Conservation (phyloP, 768 basidiomycete species). For the Coprinopsis cinerea region DNA sequence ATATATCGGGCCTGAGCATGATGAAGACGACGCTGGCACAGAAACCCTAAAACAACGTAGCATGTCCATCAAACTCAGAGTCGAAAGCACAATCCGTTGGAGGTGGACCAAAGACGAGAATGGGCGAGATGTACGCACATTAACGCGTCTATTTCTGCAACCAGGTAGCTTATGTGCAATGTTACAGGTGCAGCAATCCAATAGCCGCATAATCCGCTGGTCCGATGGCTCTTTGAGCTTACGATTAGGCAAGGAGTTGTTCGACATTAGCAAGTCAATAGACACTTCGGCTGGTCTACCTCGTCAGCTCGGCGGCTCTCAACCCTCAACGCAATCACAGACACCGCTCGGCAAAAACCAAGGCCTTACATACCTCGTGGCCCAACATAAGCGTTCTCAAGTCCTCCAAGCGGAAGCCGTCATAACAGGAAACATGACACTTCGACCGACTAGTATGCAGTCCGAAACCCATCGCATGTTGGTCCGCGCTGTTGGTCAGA, state of each 20-base stretch:
- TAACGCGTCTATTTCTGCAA: constrained; percentile 1
- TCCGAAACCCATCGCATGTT: constrained; percentile 86
- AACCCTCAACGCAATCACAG: constrained; percentile 27
- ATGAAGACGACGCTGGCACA: constrained; percentile 51
- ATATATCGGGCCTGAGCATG: constrained; percentile 78
- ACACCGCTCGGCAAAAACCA: constrained; percentile 44
- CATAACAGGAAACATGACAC: constrained; percentile 75
- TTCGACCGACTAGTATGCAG: constrained; percentile 87
- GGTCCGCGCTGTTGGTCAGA: constrained; percentile 80
- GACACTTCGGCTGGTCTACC: constrained; percentile 69
- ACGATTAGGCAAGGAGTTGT: constrained; percentile 88
- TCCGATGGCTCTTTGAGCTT: constrained; percentile 91
- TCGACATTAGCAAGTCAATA: constrained; percentile 78
- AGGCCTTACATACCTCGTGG: constrained; percentile 84
- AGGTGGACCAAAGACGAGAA: constrained; percentile 78
- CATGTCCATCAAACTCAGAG: constrained; percentile 80
- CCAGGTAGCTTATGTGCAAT: constrained; percentile 5
- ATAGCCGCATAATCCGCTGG: constrained; percentile 90
- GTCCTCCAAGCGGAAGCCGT: constrained; percentile 84
- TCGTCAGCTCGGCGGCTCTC: constrained; percentile 49
- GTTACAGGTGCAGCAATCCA: constrained; percentile 73
- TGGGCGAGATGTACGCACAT: constrained; percentile 65
- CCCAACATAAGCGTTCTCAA: constrained; percentile 80
- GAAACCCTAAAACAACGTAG: constrained; percentile 70
- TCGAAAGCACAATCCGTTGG: constrained; percentile 95